Evolutionary conservation across 2,329 filamentous ascomycete species (phyloP), one percentile per base, ranked within the genome.

Genomic region (Fusarium pseudonygamai): DNA sequence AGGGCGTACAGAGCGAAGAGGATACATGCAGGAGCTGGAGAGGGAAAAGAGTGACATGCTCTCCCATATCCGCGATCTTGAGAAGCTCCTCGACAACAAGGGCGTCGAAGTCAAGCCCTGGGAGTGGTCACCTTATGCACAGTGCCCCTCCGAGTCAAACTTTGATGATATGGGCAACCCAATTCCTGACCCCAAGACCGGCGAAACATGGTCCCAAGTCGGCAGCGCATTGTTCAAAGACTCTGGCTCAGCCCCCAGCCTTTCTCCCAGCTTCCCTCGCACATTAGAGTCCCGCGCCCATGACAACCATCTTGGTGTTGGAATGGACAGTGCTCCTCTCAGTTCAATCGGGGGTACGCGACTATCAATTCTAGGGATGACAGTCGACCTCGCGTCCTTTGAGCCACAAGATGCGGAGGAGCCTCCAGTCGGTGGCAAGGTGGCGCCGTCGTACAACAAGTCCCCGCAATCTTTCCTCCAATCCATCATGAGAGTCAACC

Each of bases 1-100:
- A 7, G 93, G 94, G 66, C 91, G 93, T 71, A 93, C 94, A 57
- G 92, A 93, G 67, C 90, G 91, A 64, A 87, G 94, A 76, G 94
- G 94, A 60, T 94, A 96, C 78, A 86, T 93, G 73, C 92, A 95
- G 79, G 89, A 91, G 75, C 85, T 96, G 63, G 93, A 97, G 82
- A 87, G 88, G 68, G 90, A 95, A 78, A 91, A 92, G 81, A 85
- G 83, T n/a, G 87, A 88, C 75, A 88, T 96, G 84, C 86, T 91
- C 72, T 84, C 86, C 63, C 90, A 91, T 74, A 88, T 96, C 43
- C 86, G 87, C 39, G 89, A 93, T 71, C 86, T 96, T 71, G 91
- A 95, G 80, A 86, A 87, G 71, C 86, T 93, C 64, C 83, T 95
- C 60, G 85, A 84, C 63, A 86, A 89, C 43, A 83, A 87, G 61